Evolutionary conservation across 306 rosid species (phyloP).

Genomic region (Abrus precatorius): DNA sequence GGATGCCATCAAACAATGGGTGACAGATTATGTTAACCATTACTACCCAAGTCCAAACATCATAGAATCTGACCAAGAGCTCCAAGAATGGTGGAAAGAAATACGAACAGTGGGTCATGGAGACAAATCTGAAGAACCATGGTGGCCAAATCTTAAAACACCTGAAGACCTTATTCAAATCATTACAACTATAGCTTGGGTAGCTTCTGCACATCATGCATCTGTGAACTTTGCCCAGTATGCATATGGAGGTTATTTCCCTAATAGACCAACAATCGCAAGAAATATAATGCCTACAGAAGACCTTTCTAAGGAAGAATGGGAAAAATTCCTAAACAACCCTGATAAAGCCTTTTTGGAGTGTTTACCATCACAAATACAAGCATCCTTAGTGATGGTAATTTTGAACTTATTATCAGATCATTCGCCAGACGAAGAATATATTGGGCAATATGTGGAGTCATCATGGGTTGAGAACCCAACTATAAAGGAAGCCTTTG

Average conservation of each 20-base stretch:
- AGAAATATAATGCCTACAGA: constrained; percentile 61
- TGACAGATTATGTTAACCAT: constrained; percentile 58
- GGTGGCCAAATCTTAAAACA: constrained; percentile 65
- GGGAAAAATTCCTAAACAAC: constrained; percentile 48
- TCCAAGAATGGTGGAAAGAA: constrained; percentile 68
- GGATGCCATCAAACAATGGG: constrained; percentile 59
- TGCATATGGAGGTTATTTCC: constrained; percentile 56
- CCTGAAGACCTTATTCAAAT: constrained; percentile 47
- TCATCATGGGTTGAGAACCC: constrained; percentile 54
- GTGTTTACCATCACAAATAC: constrained; percentile 61
- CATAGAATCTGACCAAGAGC: constrained; percentile 54
- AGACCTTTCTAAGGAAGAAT: constrained; percentile 55
- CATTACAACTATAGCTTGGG: constrained; percentile 55
- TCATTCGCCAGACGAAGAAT: constrained; percentile 63
- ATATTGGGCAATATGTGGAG: constrained; percentile 50
- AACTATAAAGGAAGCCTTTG: constrained; percentile 47
- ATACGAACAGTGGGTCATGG: constrained; percentile 53
- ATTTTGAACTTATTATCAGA: constrained; percentile 54
- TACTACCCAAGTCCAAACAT: constrained; percentile 51
- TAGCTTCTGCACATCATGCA: constrained; percentile 61
- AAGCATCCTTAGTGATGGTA: constrained; percentile 51
- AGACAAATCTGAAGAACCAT: constrained; percentile 56
- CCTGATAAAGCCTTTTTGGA: constrained; percentile 53
- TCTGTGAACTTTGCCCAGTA: constrained; percentile 59
- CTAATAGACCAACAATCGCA: constrained; percentile 54